These are phyloP conservation scores for Escovopsis weberi DNA, from an alignment of 2,329 filamentous ascomycete species.

Conservation along the genomic window DNA sequence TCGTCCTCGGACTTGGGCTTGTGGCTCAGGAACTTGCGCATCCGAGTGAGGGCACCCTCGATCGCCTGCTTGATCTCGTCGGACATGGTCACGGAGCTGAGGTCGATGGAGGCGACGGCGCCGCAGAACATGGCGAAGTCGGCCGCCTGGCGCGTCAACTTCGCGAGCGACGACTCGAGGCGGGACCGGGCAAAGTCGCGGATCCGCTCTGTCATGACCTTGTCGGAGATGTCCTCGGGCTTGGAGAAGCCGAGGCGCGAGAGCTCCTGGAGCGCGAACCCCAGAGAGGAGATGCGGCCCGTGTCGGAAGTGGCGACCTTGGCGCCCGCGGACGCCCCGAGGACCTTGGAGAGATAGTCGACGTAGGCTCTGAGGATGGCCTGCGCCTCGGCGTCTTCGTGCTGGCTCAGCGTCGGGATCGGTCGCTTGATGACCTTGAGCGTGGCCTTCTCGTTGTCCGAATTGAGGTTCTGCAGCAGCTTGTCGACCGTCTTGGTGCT, in stretches of 20 bases:
- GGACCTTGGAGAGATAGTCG: constrained; percentile 38
- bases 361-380: constrained; percentile 32
- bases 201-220: constrained; percentile 34
- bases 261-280: constrained; percentile 34
- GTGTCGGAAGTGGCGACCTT: too few species aligned
- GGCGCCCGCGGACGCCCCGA: constrained; percentile 22
- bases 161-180: constrained; percentile 44
- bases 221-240: constrained; percentile 25
- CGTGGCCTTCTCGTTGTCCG: constrained; percentile 38
- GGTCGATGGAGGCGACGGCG: constrained; percentile 38
- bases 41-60: constrained; percentile 34
- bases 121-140: constrained; percentile 39
- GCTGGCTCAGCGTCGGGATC: constrained; percentile 15
- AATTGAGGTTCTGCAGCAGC: constrained; percentile 46
- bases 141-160: constrained; percentile 37
- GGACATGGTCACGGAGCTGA: constrained; percentile 38
- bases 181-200: constrained; percentile 39
- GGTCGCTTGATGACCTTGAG: constrained; percentile 33
- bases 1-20: constrained; percentile 20
- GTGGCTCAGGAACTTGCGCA: constrained; percentile 37
- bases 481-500: constrained; percentile 75
- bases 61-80: constrained; percentile 38
- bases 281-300: constrained; percentile 14
- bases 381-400: constrained; percentile 15
- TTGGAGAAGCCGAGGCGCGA: constrained; percentile 40